phyloP scores from a whole-genome alignment of 768 basidiomycete species.

The Solioccasus polychromus region DNA sequence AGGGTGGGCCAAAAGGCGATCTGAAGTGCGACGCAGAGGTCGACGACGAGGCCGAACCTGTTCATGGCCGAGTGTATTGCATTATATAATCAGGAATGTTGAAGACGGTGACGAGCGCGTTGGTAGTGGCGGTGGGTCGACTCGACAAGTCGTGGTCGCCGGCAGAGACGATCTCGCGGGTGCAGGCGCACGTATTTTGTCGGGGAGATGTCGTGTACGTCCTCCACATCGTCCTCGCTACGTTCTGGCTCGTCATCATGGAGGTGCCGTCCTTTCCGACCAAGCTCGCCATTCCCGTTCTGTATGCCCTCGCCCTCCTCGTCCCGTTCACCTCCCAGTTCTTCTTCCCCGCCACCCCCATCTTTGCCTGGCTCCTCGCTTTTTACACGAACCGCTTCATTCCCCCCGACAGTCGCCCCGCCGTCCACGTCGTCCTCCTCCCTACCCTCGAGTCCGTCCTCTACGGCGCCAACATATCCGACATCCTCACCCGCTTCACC shows the following conservation, averaged over 20 bases:
- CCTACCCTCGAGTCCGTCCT: slow-evolving; percentile 93
- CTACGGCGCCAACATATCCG: slow-evolving; percentile 97
- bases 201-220: slow-evolving; percentile 59
- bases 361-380: slow-evolving; percentile 82
- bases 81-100: too few relatives aligned
- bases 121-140: slow-evolving; percentile 59
- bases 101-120: slow-evolving; percentile 34
- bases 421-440: slow-evolving; percentile 87
- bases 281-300: slow-evolving; percentile 74
- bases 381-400: slow-evolving; percentile 90
- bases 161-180: slow-evolving; percentile 54
- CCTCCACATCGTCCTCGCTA: slow-evolving; percentile 58
- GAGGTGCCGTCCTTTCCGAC: slow-evolving; percentile 61
- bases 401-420: slow-evolving; percentile 69
- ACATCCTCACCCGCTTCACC: slow-evolving; percentile 92
- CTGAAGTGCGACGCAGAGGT: slow-evolving; percentile 40
- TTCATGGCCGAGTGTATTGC: too few relatives aligned
- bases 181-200: slow-evolving; percentile 56
- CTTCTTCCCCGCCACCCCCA: slow-evolving; percentile 82
- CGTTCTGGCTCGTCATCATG: slow-evolving; percentile 76
- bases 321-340: slow-evolving; percentile 89
- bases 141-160: slow-evolving; percentile 80
- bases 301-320: slow-evolving; percentile 67
- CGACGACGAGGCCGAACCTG: slow-evolving; percentile 37
- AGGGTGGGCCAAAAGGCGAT: slow-evolving; percentile 47